Evolutionary conservation across 257 asterid genomes (phyloP).

Genomic region (Lycium ferocissimum): DNA sequence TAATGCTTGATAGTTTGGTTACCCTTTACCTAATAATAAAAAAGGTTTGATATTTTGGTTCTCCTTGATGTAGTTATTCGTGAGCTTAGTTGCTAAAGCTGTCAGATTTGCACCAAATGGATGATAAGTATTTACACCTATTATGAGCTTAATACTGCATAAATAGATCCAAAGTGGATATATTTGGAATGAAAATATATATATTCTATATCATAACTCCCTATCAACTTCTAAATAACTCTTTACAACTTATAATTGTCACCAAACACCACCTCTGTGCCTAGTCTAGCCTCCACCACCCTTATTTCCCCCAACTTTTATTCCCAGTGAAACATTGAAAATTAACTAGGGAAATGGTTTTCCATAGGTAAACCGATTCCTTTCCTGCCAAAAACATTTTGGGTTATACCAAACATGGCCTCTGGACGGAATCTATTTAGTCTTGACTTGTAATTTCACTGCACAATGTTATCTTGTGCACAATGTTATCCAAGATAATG

Average conservation of each 20-base stretch:
- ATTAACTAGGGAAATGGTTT: background rate
- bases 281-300: background rate
- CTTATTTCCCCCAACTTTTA: background rate
- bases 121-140: background rate
- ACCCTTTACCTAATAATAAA: too few species aligned
- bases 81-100: background rate
- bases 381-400: background rate
- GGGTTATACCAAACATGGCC: background rate
- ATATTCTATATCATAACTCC: background rate
- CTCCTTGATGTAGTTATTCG: too few species aligned
- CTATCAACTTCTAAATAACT: background rate
- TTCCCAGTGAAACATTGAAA: background rate
- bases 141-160: background rate
- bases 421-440: background rate
- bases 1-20: background rate
- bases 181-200: background rate
- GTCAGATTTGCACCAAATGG: background rate
- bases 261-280: background rate
- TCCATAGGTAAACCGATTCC: background rate
- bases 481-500: background rate
- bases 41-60: background rate
- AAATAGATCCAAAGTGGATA: background rate
- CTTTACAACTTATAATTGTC: background rate
- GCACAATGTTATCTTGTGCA: background rate
- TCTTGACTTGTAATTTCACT: background rate